These are phyloP conservation scores for Citrus inodora DNA, from an alignment of 345 rosid genomes.

Conservation along the genomic window DNA sequence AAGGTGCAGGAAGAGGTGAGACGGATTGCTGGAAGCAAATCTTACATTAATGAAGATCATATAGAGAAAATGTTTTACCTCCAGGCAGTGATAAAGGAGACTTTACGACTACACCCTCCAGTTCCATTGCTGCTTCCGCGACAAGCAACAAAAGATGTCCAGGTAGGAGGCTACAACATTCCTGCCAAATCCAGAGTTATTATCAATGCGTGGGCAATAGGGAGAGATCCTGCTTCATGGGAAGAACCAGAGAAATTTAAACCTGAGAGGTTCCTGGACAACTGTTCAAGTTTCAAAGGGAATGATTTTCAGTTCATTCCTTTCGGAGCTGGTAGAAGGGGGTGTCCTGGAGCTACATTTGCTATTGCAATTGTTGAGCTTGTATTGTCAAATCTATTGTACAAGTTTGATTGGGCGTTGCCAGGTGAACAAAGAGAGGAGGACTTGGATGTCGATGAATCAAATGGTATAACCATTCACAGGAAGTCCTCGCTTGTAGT, in stretches of 20 bases:
- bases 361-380: not conserved
- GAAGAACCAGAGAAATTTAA: slow-evolving; percentile 5
- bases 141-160: slow-evolving; percentile 8
- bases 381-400: not conserved
- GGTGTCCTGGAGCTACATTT: not conserved
- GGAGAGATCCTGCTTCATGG: slow-evolving; percentile 20
- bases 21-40: slow-evolving; percentile 3
- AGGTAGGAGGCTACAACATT: slow-evolving; percentile 10
- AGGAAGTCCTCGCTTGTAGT: not conserved
- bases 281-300: not conserved
- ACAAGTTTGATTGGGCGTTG: not conserved
- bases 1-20: slow-evolving; percentile 26
- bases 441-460: not conserved
- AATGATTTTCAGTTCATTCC: not conserved
- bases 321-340: slow-evolving; percentile 1
- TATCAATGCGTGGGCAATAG: slow-evolving; percentile 19
- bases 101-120: slow-evolving; percentile 20
- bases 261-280: slow-evolving; percentile 20
- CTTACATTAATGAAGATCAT: not conserved
- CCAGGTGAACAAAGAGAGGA: not conserved
- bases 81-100: slow-evolving; percentile 21
- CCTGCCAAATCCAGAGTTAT: slow-evolving; percentile 11
- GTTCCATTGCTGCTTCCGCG: slow-evolving; percentile 25
- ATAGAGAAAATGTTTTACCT: slow-evolving; percentile 8
- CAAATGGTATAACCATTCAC: not conserved